Conservation (phyloP, 495 filamentous ascomycete genomes). For the Penicilliopsis zonata region DNA sequence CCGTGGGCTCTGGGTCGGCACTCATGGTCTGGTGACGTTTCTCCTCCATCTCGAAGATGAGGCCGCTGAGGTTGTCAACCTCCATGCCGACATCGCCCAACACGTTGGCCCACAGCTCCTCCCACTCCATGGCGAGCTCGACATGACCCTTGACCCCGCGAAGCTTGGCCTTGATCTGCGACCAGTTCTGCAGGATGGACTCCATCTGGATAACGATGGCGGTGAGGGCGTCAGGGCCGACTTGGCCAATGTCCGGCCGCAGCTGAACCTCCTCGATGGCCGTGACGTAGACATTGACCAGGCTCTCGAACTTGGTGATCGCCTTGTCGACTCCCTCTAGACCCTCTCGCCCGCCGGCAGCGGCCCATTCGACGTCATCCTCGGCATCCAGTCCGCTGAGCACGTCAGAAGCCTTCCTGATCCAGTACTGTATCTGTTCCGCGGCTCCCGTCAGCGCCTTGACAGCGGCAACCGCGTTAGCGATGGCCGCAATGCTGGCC, state of each 20-base stretch:
- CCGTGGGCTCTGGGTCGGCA: slow-evolving; percentile 40
- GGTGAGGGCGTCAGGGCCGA: slow-evolving; percentile 54
- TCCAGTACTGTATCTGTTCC: slow-evolving; percentile 86
- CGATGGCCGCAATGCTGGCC: slow-evolving; percentile 67
- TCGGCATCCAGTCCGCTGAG: slow-evolving; percentile 77
- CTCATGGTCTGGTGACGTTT: slow-evolving; percentile 63
- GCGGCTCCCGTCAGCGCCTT: slow-evolving; percentile 68
- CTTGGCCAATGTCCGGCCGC: slow-evolving; percentile 60
- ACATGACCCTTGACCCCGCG: slow-evolving; percentile 77
- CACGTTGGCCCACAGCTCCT: slow-evolving; percentile 89
- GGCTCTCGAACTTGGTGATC: slow-evolving; percentile 68
- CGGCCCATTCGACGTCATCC: slow-evolving; percentile 96
- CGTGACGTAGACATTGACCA: slow-evolving; percentile 80
- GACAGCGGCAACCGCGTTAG: slow-evolving; percentile 66
- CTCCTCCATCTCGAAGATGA: slow-evolving; percentile 97
- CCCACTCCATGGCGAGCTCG: slow-evolving; percentile 96
- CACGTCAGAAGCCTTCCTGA: slow-evolving; percentile 77
- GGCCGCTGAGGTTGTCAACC: slow-evolving; percentile 65
- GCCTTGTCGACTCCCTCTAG: slow-evolving; percentile 81
- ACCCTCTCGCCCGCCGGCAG: slow-evolving; percentile 80
- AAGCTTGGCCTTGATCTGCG: slow-evolving; percentile 60
- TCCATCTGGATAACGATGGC: slow-evolving; percentile 80
- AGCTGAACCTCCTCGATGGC: slow-evolving; percentile 82
- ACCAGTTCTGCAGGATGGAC: slow-evolving; percentile 70
- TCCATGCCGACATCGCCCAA: slow-evolving; percentile 88